These are phyloP conservation scores for Jackrogersella multiformis DNA, from an alignment of 495 filamentous ascomycete genomes.

Conservation along the genomic window DNA sequence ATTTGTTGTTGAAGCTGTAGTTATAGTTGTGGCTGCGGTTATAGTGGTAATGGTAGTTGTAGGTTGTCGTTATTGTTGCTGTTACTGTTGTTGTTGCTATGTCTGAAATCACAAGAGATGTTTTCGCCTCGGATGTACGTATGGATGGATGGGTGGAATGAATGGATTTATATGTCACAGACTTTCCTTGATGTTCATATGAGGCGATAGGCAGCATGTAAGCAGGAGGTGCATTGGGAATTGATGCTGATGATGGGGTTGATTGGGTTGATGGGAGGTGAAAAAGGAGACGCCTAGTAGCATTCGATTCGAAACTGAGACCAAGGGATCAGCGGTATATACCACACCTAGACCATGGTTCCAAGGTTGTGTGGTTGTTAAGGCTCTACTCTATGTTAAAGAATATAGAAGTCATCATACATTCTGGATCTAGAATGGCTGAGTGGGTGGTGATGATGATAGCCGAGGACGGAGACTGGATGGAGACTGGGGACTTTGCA, in stretches of 20 bases:
- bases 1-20: constrained; percentile 7
- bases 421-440: constrained; percentile 26
- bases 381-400: constrained; percentile 30
- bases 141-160: no score
- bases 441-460: no score
- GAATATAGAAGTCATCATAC: constrained; percentile 47
- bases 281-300: constrained; percentile 38
- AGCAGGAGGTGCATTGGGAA: not conserved
- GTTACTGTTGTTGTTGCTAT: no score
- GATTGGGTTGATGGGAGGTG: not conserved
- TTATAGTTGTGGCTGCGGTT: no score
- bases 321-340: constrained; percentile 31
- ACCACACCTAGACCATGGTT: constrained; percentile 31
- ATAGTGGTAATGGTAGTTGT: no score
- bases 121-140: not conserved
- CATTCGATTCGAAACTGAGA: constrained; percentile 8
- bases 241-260: not conserved
- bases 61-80: no score
- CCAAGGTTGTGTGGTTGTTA: no score
- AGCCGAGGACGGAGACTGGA: constrained; percentile 1
- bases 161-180: constrained; percentile 1
- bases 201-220: not conserved
- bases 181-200: constrained; percentile 1
- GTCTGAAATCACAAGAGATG: no score
- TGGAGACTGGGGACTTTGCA: no score